phyloP scores from a whole-genome alignment of 495 filamentous ascomycete species.

The Annulohypoxylon moriforme region DNA sequence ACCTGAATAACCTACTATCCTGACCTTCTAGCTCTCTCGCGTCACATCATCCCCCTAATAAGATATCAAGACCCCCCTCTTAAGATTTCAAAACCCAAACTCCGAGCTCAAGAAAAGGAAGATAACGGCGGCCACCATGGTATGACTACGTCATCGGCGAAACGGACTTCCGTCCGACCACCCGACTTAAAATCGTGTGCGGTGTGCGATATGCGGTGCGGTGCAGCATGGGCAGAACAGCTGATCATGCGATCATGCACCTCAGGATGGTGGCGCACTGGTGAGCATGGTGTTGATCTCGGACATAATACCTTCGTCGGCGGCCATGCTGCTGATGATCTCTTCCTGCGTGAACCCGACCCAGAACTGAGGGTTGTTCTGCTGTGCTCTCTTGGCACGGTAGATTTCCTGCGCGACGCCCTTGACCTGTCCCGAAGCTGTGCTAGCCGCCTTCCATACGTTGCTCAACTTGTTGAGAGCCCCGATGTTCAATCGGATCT shows the following conservation, averaged over 20 bases:
- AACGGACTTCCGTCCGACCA: background rate
- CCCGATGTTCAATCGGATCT: constrained; percentile 83
- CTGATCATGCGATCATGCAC: constrained; percentile 10
- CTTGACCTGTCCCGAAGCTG: constrained; percentile 78
- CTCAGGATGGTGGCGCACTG: constrained; percentile 26
- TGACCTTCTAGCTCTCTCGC: constrained; percentile 7
- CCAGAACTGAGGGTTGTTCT: constrained; percentile 64
- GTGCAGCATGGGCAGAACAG: constrained; percentile 9
- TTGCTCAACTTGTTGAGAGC: constrained; percentile 77
- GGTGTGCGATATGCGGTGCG: no score
- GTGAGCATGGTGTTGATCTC: constrained; percentile 57
- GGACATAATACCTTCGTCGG: constrained; percentile 66
- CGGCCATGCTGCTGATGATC: constrained; percentile 64
- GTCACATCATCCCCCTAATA: background rate
- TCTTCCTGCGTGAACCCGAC: constrained; percentile 64
- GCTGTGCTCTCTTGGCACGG: constrained; percentile 65
- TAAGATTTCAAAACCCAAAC: constrained; percentile 4
- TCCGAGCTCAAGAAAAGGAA: constrained; percentile 19
- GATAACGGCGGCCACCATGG: background rate
- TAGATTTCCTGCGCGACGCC: constrained; percentile 75
- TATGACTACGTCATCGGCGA: background rate
- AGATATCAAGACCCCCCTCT: constrained; percentile 5
- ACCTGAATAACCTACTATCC: background rate
- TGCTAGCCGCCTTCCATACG: constrained; percentile 82
- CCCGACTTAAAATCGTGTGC: background rate